Evolutionary conservation across 2,329 filamentous ascomycete species (phyloP), one percentile per base, ranked within the genome.

Genomic region (Daldinia sp.): DNA sequence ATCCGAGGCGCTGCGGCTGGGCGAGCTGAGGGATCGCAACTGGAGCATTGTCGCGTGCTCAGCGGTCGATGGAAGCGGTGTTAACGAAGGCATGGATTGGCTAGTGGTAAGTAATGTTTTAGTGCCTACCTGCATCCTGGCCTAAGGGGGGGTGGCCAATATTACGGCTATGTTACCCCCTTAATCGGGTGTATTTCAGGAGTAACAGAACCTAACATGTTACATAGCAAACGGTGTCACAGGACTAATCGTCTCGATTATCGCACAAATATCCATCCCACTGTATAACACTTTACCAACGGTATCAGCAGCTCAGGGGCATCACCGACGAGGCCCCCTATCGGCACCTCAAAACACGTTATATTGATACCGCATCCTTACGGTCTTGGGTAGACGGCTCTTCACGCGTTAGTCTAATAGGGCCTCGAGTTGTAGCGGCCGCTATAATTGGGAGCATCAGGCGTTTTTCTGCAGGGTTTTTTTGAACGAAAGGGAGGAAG

Each of bases 41-140:
- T 99, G 96, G 96, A 98, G 94, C 81, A 99, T 99, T 79, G 94
- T 99, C 79, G 95, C 94, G 23, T 99, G 96, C 81, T 97, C 93
- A 73, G 96, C 96, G 13, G 95, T 99, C 63, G 96, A 98, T 79
- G 96, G 96, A 48, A 92, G 92, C 77, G 96, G 96, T 79, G 93
- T 99, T 50, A 93, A 91, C 71, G 96, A 99, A 82, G 96, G 96
- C 67, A 99, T 99, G 96, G 96, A 99, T 82, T 99, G 96, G 96
- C 85, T 99, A 79, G 94, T 97, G 86, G 93, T 95, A 82, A 81
- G 86, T 85, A 15, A 4, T 33, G 33, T 28, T 30, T 30, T 41
- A 46, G n/a, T 51, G 26, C 13, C 55, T 61, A 39, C 23, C 13
- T 37, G 20, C 53, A 13, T 50, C 26, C 33, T 9, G 9, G 20